These are phyloP conservation scores for Discostella stelligeroides DNA, from an alignment of 108 stramenopile species.

Conservation along the genomic window DNA sequence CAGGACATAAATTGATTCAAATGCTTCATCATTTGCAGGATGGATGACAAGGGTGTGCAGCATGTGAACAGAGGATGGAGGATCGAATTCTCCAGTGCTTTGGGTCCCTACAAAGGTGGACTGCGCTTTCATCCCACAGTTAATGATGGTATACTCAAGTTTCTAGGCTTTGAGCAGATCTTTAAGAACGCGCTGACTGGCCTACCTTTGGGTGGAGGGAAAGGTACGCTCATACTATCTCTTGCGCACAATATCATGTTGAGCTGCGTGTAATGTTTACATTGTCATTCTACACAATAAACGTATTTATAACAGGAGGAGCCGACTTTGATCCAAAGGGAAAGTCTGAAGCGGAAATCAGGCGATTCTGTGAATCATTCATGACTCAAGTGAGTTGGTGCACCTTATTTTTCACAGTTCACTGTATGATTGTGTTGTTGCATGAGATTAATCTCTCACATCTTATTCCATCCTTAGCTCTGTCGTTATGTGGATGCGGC, in stretches of 20 bases:
- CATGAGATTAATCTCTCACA: background rate
- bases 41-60: conserved; percentile 41
- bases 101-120: conserved; percentile 96
- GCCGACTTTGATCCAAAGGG: conserved; percentile 87
- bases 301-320: conserved; percentile 50
- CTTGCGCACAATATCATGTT: background rate
- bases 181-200: conserved; percentile 86
- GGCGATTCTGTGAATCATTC: conserved; percentile 83
- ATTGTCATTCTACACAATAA: background rate
- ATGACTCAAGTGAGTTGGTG: conserved; percentile 55
- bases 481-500: conserved; percentile 68
- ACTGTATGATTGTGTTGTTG: background rate
- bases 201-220: conserved; percentile 58
- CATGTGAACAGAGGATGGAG: conserved; percentile 68
- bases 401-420: background rate
- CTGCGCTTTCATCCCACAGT: conserved; percentile 91
- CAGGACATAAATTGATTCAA: background rate
- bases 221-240: conserved; percentile 15
- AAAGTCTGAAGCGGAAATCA: conserved; percentile 72
- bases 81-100: conserved; percentile 84
- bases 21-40: conserved; percentile 8
- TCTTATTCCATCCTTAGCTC: conserved; percentile 18
- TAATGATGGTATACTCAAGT: conserved; percentile 83
- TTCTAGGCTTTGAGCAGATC: conserved; percentile 84
- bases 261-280: background rate